Percentiles rank a stretch among this genome's conserved stretches.
phyloP scores from a whole-genome alignment of 768 basidiomycete genomes.

The Suillus fuscotomentosus region DNA sequence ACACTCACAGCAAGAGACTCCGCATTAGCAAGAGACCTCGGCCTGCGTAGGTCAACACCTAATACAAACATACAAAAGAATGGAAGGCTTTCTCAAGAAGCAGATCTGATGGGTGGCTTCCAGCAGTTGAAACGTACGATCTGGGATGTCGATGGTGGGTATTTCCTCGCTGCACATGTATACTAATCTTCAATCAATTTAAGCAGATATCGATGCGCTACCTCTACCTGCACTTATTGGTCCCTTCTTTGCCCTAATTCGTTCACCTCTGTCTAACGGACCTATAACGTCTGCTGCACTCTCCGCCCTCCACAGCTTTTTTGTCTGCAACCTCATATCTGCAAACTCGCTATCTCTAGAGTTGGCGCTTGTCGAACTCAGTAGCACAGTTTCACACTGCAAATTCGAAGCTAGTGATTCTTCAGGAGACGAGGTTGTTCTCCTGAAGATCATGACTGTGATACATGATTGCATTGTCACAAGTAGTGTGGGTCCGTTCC shows the following conservation, averaged over 20 bases:
- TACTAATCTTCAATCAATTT: not conserved
- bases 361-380: constrained; percentile 74
- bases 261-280: constrained; percentile 92
- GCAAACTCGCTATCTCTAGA: constrained; percentile 55
- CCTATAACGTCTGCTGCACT: constrained; percentile 97
- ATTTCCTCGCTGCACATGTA: constrained; percentile 6
- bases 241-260: constrained; percentile 92
- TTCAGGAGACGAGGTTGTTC: constrained; percentile 95
- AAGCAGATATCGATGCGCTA: constrained; percentile 55
- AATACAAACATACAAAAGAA: constrained; percentile 40
- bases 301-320: constrained; percentile 84
- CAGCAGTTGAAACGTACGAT: constrained; percentile 78
- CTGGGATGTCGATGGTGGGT: constrained; percentile 63
- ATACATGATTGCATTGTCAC: constrained; percentile 82
- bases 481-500: constrained; percentile 55
- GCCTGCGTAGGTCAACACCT: constrained; percentile 62
- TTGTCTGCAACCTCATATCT: constrained; percentile 72
- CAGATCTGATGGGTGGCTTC: constrained; percentile 88
- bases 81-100: constrained; percentile 62
- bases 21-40: constrained; percentile 70
- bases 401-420: constrained; percentile 98
- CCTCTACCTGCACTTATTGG: constrained; percentile 65
- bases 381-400: constrained; percentile 89
- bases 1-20: constrained; percentile 62
- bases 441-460: constrained; percentile 87